Evolutionary conservation across 1,139 yeast genomes (phyloP), one percentile per base, ranked within the genome.

Genomic region (Saccharomycopsis crataegensis): DNA sequence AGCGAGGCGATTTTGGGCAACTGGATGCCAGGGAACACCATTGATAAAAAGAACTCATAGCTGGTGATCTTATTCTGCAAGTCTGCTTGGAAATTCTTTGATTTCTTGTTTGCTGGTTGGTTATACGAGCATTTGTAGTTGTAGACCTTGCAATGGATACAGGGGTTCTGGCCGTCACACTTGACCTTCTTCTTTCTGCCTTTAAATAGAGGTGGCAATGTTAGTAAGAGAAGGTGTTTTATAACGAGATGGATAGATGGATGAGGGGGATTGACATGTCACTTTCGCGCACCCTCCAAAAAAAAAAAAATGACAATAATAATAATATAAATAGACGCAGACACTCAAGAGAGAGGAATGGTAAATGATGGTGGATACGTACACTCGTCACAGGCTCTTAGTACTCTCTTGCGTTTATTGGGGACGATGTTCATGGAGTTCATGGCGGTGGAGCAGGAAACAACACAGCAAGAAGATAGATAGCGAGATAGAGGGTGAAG

Each of bases 101-200:
- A 68, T 62, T 80, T 79, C 52, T 93, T 70, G 58, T 80, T 77
- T 41, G 86, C 79, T n/a, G 93, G 93, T 63, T 83, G 86, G 62
- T 83, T 83, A 63, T 84, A 86, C 0, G 90, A 77, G 65, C 94
- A 86, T 57, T 76, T 77, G 67, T 85, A 87, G 8, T 89, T 82
- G 67, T 89, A 90, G 1, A 89, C 96, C 0, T 96, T 86, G 65
- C 96, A 90, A 65, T 89, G 96, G 48, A 89, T 86, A 70, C 96
- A 90, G 1, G 96, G 96, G 64, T 86, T 89, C 63, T 86, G 86
- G 16, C 96, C 96, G 60, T 90, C 96, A 69, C 98, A 90, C 65
- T 88, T 89, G 60, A 91, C 96, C 67, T 90, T 90, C 67, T 89
- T 86, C 70, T 85, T 79, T 43, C 75, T 64, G 41, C 56, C 56